Evolutionary conservation across 2,329 filamentous ascomycete genomes (phyloP), one percentile per base, ranked within the genome.

Genomic region (Amauroascus niger): DNA sequence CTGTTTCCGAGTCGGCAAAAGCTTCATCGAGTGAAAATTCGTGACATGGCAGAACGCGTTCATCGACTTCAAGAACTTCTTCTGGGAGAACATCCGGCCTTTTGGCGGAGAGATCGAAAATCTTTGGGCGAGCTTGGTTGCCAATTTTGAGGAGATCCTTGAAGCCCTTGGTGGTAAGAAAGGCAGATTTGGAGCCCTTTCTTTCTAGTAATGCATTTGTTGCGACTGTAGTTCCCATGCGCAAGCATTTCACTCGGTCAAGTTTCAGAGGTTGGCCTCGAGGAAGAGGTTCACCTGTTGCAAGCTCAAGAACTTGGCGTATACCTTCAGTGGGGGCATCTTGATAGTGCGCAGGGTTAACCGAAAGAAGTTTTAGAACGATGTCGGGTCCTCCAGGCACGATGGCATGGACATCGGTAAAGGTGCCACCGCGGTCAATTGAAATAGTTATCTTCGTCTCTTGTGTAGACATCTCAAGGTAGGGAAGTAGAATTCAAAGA

Each of bases 171-270:
- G 89, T 95, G 6, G 93, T 88, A 1, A 95, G 81, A 68, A 96
- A 79, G 11, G 86, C 89, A 62, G 91, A 91, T 60, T 82, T 82
- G 69, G 94, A 88, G 47, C 90, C 90, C 67, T 95, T 95, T 59
- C 90, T 77, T 70, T 96, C 90, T 1, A 96, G 76, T 55, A 95
- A 71, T 0, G 90, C 89, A 68, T 95, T 95, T 0, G 89, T 95
- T 4, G 89, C 89, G 11, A 95, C 89, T 0, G 89, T 95, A 2
- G 90, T 95, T 49, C 90, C 89, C 90, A 95, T 95, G 50, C 89
- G 83, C 63, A 95, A 91, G 32, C 63, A 66, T 20, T 66, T 65
- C 48, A 69, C 69, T 13, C 61, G 63, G 37, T 65, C 64, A n/a
- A 69, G 61, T 56, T 67, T 65, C 49, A 70, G 49, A 16, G 65